Evolutionary conservation across 108 stramenopile genomes (phyloP).

Genomic region (Fragilariopsis cylindrus): DNA sequence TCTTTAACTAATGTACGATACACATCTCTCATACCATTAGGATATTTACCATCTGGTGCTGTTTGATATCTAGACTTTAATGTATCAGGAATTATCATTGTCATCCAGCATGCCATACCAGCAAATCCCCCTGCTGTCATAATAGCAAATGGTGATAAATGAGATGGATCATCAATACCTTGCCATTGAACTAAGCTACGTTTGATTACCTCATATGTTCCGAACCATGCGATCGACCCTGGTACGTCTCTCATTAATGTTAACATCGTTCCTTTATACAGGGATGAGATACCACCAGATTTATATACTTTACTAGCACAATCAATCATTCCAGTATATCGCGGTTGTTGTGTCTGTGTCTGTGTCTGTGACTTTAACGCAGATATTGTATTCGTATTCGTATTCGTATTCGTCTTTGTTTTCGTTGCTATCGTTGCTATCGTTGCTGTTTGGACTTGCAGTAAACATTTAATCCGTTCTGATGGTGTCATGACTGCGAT

Average conservation of each 20-base stretch:
- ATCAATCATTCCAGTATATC: constrained; percentile 69
- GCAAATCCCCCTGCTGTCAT: constrained; percentile 82
- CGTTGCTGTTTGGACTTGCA: constrained; percentile 69
- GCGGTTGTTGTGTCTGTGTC: background rate
- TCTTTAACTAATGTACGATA: constrained; percentile 58
- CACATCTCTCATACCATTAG: constrained; percentile 58
- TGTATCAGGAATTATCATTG: constrained; percentile 78
- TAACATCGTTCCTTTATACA: constrained; percentile 74
- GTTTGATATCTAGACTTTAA: constrained; percentile 84
- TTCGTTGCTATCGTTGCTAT: constrained; percentile 9
- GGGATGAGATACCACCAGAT: constrained; percentile 63
- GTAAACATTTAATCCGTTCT: constrained; percentile 85
- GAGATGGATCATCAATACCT: constrained; percentile 66
- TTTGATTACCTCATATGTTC: constrained; percentile 79
- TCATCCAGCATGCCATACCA: constrained; percentile 84
- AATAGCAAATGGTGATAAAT: constrained; percentile 46
- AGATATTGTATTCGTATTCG: background rate
- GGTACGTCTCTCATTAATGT: constrained; percentile 84
- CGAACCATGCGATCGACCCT: constrained; percentile 84
- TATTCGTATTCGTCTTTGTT: background rate
- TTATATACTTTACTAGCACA: constrained; percentile 61
- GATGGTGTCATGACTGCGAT: constrained; percentile 79
- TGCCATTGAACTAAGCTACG: constrained; percentile 54
- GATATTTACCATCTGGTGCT: constrained; percentile 73
- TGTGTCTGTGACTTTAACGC: background rate